Evolutionary conservation across 331 rosid species (phyloP), one percentile per base, ranked within the genome.

Genomic region (Malus hybrid): DNA sequence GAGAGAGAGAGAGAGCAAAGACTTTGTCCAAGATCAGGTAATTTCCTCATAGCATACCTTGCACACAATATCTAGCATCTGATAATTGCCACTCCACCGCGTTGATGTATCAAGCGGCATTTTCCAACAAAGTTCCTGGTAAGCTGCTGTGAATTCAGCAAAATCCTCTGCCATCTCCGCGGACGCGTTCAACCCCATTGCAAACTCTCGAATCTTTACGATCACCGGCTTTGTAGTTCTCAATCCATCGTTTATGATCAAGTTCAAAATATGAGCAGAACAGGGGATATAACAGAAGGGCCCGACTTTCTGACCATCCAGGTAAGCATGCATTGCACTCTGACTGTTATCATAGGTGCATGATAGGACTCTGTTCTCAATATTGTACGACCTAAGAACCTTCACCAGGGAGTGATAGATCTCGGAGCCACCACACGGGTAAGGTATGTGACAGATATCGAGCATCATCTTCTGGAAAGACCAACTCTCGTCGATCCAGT

Each of bases 21-120:
- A 18, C 1, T 7, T 1, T 42, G 20, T 20, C 27, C 52, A 65
- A 55, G 6, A 22, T 36, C 46, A 19, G 19, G 65, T 34, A 36
- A 56, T 19, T 5, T 12, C 50, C 55, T 31, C 74, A 74, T 73
- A 69, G 50, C 77, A 67, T 86, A 95, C 99, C 99, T 95, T 95
- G 80, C 80, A 79, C 48, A 87, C 96, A 60, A 95, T 80, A 81
- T 92, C 97, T 57, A 95, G 97, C 97, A 92, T 90, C 86, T 92
- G 99, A 88, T 90, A 95, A 78, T 84, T 85, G 76, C 97, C 97
- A 73, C 93, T 95, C 99, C 99, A 95, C 79, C 93, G 81, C 42
- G 92, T 78, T 22, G 97, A 92, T 81, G 91, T 81, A 83, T 95
- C 99, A 50, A 95, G 93, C 19, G 99, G 99, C 83, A 83, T 83